Conservation (phyloP, 805 yeast species). For the Ogataea parapolymorpha region DNA sequence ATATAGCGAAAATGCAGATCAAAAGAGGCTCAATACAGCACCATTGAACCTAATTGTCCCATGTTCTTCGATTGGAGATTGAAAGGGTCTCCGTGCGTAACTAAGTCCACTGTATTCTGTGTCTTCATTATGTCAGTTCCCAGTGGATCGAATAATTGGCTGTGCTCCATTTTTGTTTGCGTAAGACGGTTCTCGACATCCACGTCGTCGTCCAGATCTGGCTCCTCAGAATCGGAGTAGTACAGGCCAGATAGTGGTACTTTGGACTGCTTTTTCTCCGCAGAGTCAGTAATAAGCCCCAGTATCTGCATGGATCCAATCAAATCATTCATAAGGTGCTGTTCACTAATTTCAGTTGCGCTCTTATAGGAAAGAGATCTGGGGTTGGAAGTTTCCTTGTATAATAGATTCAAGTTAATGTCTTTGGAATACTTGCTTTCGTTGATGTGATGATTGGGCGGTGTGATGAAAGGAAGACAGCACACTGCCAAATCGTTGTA, state of each 20-base stretch:
- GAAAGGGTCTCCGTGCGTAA: constrained; percentile 5
- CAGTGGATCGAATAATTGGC: constrained; percentile 7
- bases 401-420: constrained; percentile 9
- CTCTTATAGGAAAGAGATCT: constrained; percentile 2
- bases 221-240: constrained; percentile 11
- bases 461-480: constrained; percentile 24
- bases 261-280: not conserved
- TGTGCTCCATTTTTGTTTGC: constrained; percentile 7
- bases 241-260: constrained; percentile 7
- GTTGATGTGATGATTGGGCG: constrained; percentile 14
- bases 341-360: constrained; percentile 8
- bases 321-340: constrained; percentile 10
- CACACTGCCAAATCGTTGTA: constrained; percentile 20
- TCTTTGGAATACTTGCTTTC: constrained; percentile 10
- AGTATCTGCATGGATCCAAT: constrained; percentile 13
- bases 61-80: constrained; percentile 2
- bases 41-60: constrained; percentile 6
- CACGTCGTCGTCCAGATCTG: constrained; percentile 9
- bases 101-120: constrained; percentile 7
- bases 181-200: constrained; percentile 12
- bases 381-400: constrained; percentile 12
- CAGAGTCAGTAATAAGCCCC: constrained; percentile 8
- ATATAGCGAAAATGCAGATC: not conserved
- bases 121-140: constrained; percentile 4
- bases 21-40: not conserved